Evolutionary conservation across 2,329 filamentous ascomycete genomes (phyloP).

Genomic region (Venturia pyrina): DNA sequence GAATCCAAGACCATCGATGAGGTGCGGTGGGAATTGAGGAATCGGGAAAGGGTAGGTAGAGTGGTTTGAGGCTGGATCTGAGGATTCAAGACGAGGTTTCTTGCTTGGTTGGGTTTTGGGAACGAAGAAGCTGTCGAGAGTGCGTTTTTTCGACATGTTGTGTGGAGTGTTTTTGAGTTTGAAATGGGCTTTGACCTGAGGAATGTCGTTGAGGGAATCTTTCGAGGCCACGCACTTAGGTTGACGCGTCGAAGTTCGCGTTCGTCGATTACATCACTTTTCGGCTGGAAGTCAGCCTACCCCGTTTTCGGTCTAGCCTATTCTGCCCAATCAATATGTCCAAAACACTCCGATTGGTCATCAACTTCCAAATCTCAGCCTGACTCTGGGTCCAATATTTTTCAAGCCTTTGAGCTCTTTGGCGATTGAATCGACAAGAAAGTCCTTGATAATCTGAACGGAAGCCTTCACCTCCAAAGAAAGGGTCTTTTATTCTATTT

Average conservation of each 20-base stretch:
- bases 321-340: neutral
- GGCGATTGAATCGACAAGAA: too few relatives aligned
- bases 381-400: too few relatives aligned
- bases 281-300: neutral
- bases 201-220: neutral
- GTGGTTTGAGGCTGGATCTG: conserved; percentile 31
- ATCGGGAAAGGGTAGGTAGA: conserved; percentile 44
- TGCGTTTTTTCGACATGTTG: conserved; percentile 43
- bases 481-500: too few relatives aligned
- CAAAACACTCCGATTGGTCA: neutral
- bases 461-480: too few relatives aligned
- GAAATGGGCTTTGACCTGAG: neutral
- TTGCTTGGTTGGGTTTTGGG: conserved; percentile 34
- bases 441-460: too few relatives aligned
- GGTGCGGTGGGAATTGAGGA: conserved; percentile 34
- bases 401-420: too few relatives aligned
- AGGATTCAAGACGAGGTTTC: conserved; percentile 23
- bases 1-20: conserved; percentile 33
- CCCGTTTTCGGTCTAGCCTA: neutral
- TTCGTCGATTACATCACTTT: neutral
- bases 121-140: conserved; percentile 60
- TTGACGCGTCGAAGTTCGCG: neutral
- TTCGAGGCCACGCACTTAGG: neutral
- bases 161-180: neutral
- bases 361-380: neutral